Evolutionary conservation across 2,329 filamentous ascomycete genomes (phyloP).

Genomic region (Bimuria novae-zelandiae): DNA sequence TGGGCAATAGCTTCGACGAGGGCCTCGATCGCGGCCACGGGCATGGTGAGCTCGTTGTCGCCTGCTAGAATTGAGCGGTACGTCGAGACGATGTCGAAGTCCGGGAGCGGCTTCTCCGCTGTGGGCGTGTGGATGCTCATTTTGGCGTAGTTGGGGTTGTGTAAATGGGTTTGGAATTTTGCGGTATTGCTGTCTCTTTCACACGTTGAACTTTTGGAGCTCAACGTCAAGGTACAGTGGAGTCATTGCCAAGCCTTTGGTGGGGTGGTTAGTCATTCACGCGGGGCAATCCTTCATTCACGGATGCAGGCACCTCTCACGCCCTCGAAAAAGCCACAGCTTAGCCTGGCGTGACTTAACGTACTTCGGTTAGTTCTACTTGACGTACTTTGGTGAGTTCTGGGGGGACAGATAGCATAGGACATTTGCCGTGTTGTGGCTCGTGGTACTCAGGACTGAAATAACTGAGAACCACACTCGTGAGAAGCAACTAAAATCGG

Average conservation of each 20-base stretch:
- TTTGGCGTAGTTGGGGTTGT: constrained; percentile 6
- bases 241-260: constrained; percentile 5
- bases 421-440: too few species aligned
- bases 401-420: too few species aligned
- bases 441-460: too few species aligned
- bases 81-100: constrained; percentile 63
- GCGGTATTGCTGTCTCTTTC: neutral
- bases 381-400: too few species aligned
- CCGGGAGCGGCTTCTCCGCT: constrained; percentile 23
- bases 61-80: constrained; percentile 67
- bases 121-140: constrained; percentile 29
- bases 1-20: constrained; percentile 84
- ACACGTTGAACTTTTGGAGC: neutral
- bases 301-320: too few species aligned
- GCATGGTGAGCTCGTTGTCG: constrained; percentile 89
- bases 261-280: neutral
- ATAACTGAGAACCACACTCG: too few species aligned
- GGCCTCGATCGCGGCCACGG: constrained; percentile 90
- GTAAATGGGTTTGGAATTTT: neutral
- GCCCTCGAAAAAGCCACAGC: too few species aligned
- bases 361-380: too few species aligned
- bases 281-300: neutral
- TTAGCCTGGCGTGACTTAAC: too few species aligned
- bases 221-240: neutral
- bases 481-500: too few species aligned